Base-by-base conservation (phyloP, 495 filamentous ascomycete genomes). In the Aspergillus avenaceus region DNA sequence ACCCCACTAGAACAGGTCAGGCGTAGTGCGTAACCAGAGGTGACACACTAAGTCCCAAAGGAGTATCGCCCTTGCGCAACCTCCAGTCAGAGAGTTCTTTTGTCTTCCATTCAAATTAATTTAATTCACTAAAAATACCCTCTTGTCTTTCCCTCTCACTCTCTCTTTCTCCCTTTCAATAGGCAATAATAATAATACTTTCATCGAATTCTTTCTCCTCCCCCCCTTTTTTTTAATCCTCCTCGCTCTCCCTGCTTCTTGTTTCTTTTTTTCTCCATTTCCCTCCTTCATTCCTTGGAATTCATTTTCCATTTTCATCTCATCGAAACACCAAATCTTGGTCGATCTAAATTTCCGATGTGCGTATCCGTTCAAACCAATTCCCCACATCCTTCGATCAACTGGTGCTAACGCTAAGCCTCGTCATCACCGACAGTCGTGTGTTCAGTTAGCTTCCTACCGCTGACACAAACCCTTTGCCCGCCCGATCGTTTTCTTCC, bases 161-260 rank as follows among this genome's bases (percentile, higher is more conserved):
- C 14, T 32, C 14, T n/a, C 9, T 32, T 6, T 32, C 14, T 32
- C n/a, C n/a, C n/a, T n/a, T n/a, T n/a, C n/a, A n/a, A n/a, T n/a
- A n/a, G n/a, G n/a, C n/a, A 31, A 31, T 3, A 8, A 38, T 21
- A 5, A 6, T 18, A 13, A 38, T 18, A 14, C 16, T 21, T 18
- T 26, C 8, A 38, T 43, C n/a, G n/a, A n/a, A n/a, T 12, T 50
- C 2, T 32, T 52, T 37, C 36, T 52, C 44, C 47, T n/a, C 34
- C 43, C 49, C 14, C 37, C 31, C 45, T 56, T 45, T 59, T 45
- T 45, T 55, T 54, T 52, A 56, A 24, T 49, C 29, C 41, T 49
- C 50, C 18, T 13, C 28, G n/a, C 28, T 11, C 9, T 31, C 8
- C 3, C 3, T 31, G 8, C 9, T 11, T 11, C n/a, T 3, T 31